Evolutionary conservation across 257 asterid species (phyloP).

Genomic region (Orobanche coerulescens): DNA sequence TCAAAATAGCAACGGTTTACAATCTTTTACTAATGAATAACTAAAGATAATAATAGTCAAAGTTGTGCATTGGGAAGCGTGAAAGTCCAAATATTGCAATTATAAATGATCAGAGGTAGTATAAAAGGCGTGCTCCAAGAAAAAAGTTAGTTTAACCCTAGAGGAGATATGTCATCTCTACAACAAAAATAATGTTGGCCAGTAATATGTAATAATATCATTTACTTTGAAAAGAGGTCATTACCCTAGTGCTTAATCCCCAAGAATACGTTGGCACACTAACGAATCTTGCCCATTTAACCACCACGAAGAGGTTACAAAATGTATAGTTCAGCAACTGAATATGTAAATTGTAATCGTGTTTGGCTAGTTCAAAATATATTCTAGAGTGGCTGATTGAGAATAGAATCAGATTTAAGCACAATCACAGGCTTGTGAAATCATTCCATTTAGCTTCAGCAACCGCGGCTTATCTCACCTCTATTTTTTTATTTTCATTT

Average conservation of each 20-base stretch:
- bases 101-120: no score
- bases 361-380: not conserved
- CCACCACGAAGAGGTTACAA: conserved; percentile 5
- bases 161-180: not conserved
- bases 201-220: not conserved
- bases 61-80: no score
- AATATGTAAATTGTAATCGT: not conserved
- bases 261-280: not conserved
- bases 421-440: not conserved
- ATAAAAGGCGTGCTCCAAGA: no score
- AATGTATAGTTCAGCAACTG: not conserved
- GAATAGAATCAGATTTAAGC: not conserved
- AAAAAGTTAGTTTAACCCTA: not conserved
- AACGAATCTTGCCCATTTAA: conserved; percentile 7
- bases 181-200: not conserved
- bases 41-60: no score
- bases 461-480: not conserved
- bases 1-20: no score
- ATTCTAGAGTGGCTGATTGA: not conserved
- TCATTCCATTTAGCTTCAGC: conserved; percentile 13
- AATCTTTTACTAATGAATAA: no score
- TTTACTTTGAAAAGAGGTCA: not conserved
- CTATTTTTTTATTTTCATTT: conserved; percentile 2
- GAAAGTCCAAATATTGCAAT: no score
- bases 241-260: not conserved